These are phyloP conservation scores for Erythrobasidium yunnanense DNA, from an alignment of 768 basidiomycete genomes.

Conservation along the genomic window DNA sequence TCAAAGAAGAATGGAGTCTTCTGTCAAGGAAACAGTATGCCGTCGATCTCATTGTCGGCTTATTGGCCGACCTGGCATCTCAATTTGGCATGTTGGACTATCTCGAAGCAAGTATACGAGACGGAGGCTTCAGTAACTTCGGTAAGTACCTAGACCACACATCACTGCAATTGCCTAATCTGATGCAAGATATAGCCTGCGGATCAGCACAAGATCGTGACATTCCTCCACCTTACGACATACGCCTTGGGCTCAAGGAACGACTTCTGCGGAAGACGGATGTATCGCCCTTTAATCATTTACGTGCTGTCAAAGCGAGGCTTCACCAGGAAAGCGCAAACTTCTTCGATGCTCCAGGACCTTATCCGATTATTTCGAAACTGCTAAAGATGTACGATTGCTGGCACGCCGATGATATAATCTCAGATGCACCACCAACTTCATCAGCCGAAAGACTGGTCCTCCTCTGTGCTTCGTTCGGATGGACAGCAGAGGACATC, in stretches of 20 bases:
- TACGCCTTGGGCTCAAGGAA: no score
- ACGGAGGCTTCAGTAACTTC: no score
- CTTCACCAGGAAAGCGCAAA: not conserved
- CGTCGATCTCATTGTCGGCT: not conserved
- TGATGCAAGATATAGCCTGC: no score
- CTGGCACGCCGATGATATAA: not conserved
- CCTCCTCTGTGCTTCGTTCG: not conserved
- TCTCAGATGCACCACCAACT: not conserved
- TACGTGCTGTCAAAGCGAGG: not conserved
- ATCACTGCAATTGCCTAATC: no score
- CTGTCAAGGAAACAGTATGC: not conserved
- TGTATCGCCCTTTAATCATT: not conserved
- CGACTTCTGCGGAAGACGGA: no score
- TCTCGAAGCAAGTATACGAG: not conserved
- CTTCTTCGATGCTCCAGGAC: not conserved
- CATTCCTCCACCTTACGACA: no score
- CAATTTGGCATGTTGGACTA: not conserved
- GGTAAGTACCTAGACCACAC: no score
- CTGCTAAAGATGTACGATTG: not conserved
- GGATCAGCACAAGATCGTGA: no score
- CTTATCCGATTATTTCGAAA: not conserved
- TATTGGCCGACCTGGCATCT: not conserved
- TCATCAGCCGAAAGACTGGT: conserved; percentile 16
- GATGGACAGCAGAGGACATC: conserved; percentile 7
- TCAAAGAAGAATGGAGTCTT: not conserved